These are phyloP conservation scores for Penicillium fimorum DNA, from an alignment of 495 filamentous ascomycete species.

Conservation along the genomic window DNA sequence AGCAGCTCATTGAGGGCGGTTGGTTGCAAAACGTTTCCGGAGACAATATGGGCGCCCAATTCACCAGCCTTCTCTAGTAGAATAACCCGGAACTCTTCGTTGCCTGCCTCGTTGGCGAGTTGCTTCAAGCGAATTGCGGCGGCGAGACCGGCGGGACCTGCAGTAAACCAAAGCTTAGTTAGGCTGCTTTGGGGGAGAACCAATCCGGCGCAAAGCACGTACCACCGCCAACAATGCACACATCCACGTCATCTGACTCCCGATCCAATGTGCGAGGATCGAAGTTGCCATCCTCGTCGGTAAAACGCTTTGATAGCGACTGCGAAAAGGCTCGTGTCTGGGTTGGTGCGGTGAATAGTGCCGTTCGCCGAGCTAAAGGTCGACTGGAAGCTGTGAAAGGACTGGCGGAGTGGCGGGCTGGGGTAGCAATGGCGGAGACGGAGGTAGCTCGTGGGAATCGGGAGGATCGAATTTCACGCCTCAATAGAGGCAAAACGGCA, in stretches of 20 bases:
- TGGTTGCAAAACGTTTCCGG: constrained; percentile 92
- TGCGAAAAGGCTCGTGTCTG: constrained; percentile 51
- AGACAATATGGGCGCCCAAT: constrained; percentile 91
- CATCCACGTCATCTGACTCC: constrained; percentile 91
- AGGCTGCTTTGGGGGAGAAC: constrained; percentile 12
- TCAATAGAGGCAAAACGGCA: constrained; percentile 44
- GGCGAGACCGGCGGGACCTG: constrained; percentile 84
- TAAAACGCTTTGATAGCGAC: constrained; percentile 45
- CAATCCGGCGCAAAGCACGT: constrained; percentile 23
- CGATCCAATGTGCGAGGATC: constrained; percentile 74
- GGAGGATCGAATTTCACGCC: constrained; percentile 40
- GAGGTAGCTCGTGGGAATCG: constrained; percentile 33
- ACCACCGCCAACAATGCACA: constrained; percentile 94
- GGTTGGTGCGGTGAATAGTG: constrained; percentile 21
- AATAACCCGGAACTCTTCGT: constrained; percentile 92
- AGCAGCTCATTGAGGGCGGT: constrained; percentile 85
- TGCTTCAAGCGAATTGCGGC: constrained; percentile 96
- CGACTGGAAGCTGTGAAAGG: constrained; percentile 24
- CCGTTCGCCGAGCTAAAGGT: constrained; percentile 22
- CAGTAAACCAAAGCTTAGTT: constrained; percentile 14
- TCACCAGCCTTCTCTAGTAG: constrained; percentile 95
- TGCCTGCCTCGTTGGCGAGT: constrained; percentile 89
- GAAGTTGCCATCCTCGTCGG: constrained; percentile 61
- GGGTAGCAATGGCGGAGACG: constrained; percentile 24
- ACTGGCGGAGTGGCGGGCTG: constrained; percentile 23